Percentiles rank a stretch among this genome's conserved stretches.
Conservation (phyloP, 129 eudicot genomes). For the Oenanthe sinensis region DNA sequence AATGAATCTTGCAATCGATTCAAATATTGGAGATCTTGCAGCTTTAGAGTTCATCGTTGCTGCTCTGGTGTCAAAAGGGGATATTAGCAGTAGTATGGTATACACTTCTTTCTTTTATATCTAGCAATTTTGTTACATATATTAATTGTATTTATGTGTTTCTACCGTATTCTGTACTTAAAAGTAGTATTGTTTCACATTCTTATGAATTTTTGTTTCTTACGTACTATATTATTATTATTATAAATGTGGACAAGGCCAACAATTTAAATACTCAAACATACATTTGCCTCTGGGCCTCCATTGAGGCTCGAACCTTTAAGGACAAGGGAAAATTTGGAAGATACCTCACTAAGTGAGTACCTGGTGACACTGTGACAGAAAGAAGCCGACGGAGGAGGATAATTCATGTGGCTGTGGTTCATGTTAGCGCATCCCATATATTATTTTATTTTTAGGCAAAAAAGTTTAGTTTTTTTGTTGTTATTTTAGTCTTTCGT, state of each 20-base stretch:
- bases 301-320: too few relatives aligned
- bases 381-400: not conserved
- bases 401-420: not conserved
- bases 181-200: not conserved
- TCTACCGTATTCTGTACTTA: not conserved
- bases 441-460: not conserved
- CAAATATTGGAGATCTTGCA: constrained; percentile 95
- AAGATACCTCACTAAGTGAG: not conserved
- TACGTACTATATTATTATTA: not conserved
- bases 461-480: not conserved
- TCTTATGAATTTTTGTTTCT: not conserved
- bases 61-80: constrained; percentile 83
- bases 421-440: not conserved
- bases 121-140: not conserved
- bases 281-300: too few relatives aligned
- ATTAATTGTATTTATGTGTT: not conserved
- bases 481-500: not conserved
- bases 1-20: constrained; percentile 61
- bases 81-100: constrained; percentile 67
- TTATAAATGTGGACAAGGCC: too few relatives aligned
- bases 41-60: constrained; percentile 77
- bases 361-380: not conserved
- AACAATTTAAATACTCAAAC: too few relatives aligned
- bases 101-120: constrained; percentile 3
- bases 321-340: not conserved